phyloP scores from a whole-genome alignment of 192 early-diverging fungal genomes.

The Diversispora epigaea region DNA sequence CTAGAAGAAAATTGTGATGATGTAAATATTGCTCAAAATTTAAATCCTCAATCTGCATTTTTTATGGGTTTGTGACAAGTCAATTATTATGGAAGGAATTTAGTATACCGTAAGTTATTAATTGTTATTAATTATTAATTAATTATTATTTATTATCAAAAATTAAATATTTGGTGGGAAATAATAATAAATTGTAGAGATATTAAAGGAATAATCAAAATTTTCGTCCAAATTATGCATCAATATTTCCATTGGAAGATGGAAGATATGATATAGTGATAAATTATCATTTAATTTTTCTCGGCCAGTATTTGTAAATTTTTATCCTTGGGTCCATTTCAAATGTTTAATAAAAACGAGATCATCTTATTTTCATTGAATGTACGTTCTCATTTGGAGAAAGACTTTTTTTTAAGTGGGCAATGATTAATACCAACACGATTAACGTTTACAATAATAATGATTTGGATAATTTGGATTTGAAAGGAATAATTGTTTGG shows the following conservation, averaged over 20 bases:
- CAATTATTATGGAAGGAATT: background rate
- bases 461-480: too few relatives aligned
- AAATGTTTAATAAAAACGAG: background rate
- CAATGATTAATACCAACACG: too few relatives aligned
- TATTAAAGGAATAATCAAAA: background rate
- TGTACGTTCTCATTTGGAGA: too few relatives aligned
- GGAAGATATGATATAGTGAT: background rate
- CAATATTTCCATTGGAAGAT: constrained; percentile 2
- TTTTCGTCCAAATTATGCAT: background rate
- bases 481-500: background rate
- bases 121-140: background rate
- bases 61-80: too few relatives aligned
- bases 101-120: background rate
- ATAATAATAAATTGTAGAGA: background rate
- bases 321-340: background rate
- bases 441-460: too few relatives aligned
- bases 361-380: background rate
- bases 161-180: too few relatives aligned
- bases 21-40: too few relatives aligned
- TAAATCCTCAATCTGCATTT: too few relatives aligned
- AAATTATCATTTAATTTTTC: background rate
- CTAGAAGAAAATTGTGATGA: too few relatives aligned
- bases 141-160: too few relatives aligned
- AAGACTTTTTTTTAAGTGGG: too few relatives aligned
- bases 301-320: background rate